Base-by-base conservation (phyloP, 805 yeast genomes). In the Wickerhamiella sergipiensis region DNA sequence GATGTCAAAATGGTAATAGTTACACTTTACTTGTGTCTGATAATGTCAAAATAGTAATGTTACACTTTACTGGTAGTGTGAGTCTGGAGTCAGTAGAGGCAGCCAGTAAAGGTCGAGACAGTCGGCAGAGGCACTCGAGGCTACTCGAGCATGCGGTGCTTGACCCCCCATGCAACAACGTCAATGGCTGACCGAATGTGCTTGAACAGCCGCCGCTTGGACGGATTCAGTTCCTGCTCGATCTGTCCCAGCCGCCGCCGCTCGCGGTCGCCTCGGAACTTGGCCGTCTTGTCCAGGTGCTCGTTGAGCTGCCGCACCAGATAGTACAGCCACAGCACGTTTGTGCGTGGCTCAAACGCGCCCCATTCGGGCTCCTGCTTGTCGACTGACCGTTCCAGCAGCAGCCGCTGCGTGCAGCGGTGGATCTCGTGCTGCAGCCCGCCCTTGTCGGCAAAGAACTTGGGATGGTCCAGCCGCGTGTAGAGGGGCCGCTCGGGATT, bases 301-400 rank as follows among this genome's bases (percentile, higher is more conserved):
- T 22, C 46, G 40, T 50, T 19, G 51, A 81, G 57, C 53, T 74
- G 72, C 48, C 75, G 75, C 38, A 73, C 69, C n/a, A 83, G 52
- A 58, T 80, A 81, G 56, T 79, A 80, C 44, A 82, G 64, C 89
- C 89, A 82, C 31, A 75, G 59, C 17, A 81, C 61, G 58, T 81
- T 83, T 26, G 81, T 79, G 36, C 64, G 65, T 4, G 79, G 75
- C 46, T 68, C 66, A 51, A 63, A 67, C 19, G 57, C 53, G 1
- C 76, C 66, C 79, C 84, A 79, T 55, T 74, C 64, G 52, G 50
- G 58, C 17, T 45, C 50, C 26, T 36, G 23, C 13, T 43, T 45
- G 38, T 49, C 44, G 24, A 39, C 33, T 19, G 50, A 39, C 2
- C 38, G 33, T 15, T 40, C 48, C 5, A 56, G 54, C 8, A 52